Conservation (phyloP, 169 alveolate species). For the Eimeria sp. region DNA sequence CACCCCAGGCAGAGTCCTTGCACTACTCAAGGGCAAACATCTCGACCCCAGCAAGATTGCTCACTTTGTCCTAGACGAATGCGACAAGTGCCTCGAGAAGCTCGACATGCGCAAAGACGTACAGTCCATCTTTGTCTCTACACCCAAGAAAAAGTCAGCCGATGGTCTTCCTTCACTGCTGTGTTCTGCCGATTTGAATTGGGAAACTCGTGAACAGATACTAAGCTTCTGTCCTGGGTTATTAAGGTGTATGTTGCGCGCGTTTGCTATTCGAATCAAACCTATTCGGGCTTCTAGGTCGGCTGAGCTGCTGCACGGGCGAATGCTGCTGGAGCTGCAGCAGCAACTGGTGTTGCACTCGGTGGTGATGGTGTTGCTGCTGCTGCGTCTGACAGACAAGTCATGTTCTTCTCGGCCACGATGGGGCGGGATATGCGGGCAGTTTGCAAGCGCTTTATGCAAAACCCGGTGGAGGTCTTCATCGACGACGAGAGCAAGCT, state of each 20-base stretch:
- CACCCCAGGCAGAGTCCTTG: conserved; percentile 99
- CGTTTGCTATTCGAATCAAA: not conserved
- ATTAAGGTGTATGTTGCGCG: not conserved
- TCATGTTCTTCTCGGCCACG: conserved; percentile 99
- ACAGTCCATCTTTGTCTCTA: conserved; percentile 98
- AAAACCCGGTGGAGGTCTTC: conserved; percentile 98
- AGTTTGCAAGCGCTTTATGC: conserved; percentile 99
- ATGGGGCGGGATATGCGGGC: conserved; percentile 97
- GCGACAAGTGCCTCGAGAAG: conserved; percentile 99
- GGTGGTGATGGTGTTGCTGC: conserved; percentile 39
- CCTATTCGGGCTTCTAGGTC: not conserved
- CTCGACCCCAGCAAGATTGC: conserved; percentile 96
- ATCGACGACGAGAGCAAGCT: conserved; percentile 99
- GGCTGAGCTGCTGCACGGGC: conserved; percentile 20
- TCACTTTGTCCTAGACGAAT: conserved; percentile 99
- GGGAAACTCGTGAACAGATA: not conserved
- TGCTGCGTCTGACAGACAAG: conserved; percentile 91
- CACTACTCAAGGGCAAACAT: conserved; percentile 96
- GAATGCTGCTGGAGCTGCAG: not conserved
- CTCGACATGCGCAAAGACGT: conserved; percentile 99
- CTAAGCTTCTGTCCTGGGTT: not conserved
- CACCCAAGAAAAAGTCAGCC: conserved; percentile 97
- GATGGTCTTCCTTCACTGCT: not conserved
- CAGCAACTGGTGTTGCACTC: conserved; percentile 28
- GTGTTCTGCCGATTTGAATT: not conserved